Conservation (phyloP, 148 eudicot genomes). For the Linanthus parryae region DNA sequence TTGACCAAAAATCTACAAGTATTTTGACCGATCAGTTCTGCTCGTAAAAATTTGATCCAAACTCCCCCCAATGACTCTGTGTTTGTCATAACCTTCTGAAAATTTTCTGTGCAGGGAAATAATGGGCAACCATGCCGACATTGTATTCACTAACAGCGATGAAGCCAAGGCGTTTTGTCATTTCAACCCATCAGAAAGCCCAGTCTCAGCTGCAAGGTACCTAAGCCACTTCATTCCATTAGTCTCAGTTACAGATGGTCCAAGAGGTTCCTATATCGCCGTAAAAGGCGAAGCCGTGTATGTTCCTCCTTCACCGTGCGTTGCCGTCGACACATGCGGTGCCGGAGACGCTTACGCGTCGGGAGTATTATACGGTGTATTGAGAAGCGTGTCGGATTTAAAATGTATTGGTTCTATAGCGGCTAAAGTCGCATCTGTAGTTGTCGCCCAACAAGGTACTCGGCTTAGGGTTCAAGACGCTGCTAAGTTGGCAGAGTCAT, state of each 20-base stretch:
- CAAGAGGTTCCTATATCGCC: slow-evolving; percentile 83
- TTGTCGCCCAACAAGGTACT: slow-evolving; percentile 95
- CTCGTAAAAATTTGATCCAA: too few relatives aligned
- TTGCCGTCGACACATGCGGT: slow-evolving; percentile 89
- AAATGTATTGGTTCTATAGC: slow-evolving; percentile 76
- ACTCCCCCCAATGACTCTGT: too few relatives aligned
- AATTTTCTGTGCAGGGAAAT: slow-evolving; percentile 66
- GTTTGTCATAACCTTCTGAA: too few relatives aligned
- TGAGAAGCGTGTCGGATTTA: slow-evolving; percentile 68
- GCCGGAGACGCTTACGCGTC: slow-evolving; percentile 98
- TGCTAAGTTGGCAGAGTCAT: slow-evolving; percentile 57
- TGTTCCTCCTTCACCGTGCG: slow-evolving; percentile 85
- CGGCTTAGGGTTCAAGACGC: slow-evolving; percentile 85
- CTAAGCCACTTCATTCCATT: slow-evolving; percentile 91
- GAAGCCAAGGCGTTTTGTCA: slow-evolving; percentile 92
- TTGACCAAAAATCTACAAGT: too few relatives aligned
- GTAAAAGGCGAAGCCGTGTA: slow-evolving; percentile 84
- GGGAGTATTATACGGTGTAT: slow-evolving; percentile 66
- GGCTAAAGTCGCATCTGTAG: slow-evolving; percentile 81
- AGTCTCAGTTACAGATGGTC: slow-evolving; percentile 91
- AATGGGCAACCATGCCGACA: slow-evolving; percentile 75
- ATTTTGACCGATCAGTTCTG: too few relatives aligned
- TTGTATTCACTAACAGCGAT: slow-evolving; percentile 78
- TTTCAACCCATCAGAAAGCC: slow-evolving; percentile 67
- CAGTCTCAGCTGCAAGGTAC: slow-evolving; percentile 67